Percentiles rank a stretch among this genome's conserved stretches.
phyloP scores from a whole-genome alignment of 1,284 basidiomycete genomes.

The Cutaneotrichosporon arboriforme region DNA sequence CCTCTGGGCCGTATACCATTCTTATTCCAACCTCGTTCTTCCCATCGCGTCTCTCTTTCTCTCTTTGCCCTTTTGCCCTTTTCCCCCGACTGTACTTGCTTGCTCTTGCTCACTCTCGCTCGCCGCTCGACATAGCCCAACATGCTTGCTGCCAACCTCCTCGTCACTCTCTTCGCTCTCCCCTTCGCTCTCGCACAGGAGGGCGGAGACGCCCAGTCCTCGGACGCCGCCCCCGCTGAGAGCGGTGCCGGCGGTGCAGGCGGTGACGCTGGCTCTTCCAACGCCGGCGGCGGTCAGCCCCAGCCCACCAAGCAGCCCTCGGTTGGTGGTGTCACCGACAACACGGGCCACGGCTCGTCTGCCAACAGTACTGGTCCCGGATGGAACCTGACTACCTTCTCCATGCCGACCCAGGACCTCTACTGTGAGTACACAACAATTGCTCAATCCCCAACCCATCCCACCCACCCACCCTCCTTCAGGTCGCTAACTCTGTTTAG shows the following conservation, averaged over 20 bases:
- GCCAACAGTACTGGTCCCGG: conserved; percentile 1
- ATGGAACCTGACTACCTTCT: conserved; percentile 25
- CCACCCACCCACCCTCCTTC: neutral
- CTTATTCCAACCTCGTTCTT: neutral
- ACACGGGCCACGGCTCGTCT: conserved; percentile 10
- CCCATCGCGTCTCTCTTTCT: neutral
- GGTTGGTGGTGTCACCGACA: conserved; percentile 8
- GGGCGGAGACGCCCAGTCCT: conserved; percentile 4
- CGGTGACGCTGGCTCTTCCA: neutral
- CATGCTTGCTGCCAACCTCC: conserved; percentile 12
- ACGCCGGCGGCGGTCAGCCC: conserved; percentile 7
- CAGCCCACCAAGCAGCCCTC: conserved; percentile 1
- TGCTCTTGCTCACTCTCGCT: neutral
- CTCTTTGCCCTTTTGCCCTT: neutral
- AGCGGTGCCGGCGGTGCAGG: neutral
- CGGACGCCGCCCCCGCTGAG: conserved; percentile 3
- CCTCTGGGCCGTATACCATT: too few species aligned
- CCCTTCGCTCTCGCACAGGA: conserved; percentile 12
- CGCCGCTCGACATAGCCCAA: neutral
- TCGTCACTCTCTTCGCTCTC: conserved; percentile 13
- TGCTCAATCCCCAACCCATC: too few species aligned
- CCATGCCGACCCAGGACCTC: conserved; percentile 12
- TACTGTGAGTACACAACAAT: conserved; percentile 5
- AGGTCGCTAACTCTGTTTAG: neutral
- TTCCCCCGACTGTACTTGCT: neutral